Conservation (phyloP, 495 filamentous ascomycete species). For the Alectoria sarmentosa region DNA sequence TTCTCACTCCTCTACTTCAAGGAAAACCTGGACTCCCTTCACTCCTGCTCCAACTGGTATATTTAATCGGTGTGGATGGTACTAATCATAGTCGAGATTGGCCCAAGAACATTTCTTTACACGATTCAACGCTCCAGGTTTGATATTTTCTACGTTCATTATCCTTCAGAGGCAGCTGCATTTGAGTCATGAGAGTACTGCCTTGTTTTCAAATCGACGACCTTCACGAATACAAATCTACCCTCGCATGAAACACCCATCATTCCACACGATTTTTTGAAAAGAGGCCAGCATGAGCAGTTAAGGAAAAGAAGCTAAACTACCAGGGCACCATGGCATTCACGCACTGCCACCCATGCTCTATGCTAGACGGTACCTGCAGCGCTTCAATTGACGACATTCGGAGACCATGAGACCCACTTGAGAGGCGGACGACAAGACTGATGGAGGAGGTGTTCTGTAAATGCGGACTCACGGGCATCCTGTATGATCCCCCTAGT, state of each 20-base stretch:
- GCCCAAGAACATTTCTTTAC: too few species aligned
- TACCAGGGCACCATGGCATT: slow-evolving; percentile 17
- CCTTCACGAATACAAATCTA: slow-evolving; percentile 18
- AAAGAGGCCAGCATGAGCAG: slow-evolving; percentile 12
- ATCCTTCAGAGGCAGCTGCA: neutral
- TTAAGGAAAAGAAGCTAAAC: slow-evolving; percentile 23
- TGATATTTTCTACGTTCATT: neutral
- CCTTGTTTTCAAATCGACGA: slow-evolving; percentile 8
- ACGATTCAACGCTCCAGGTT: too few species aligned
- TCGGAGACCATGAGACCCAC: slow-evolving; percentile 21
- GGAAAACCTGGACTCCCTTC: too few species aligned
- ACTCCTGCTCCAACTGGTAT: neutral
- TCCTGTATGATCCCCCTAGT: slow-evolving; percentile 43
- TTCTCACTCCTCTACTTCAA: neutral
- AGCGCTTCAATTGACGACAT: slow-evolving; percentile 23
- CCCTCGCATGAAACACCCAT: slow-evolving; percentile 21
- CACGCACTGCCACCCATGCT: slow-evolving; percentile 17
- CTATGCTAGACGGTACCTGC: slow-evolving; percentile 15
- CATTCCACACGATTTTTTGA: slow-evolving; percentile 20
- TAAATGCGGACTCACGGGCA: slow-evolving; percentile 12
- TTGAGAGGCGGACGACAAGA: slow-evolving; percentile 16
- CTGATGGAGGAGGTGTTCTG: slow-evolving; percentile 20
- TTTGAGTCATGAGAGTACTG: slow-evolving; percentile 4
- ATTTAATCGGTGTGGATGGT: too few species aligned
- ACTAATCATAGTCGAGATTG: too few species aligned